Evolutionary conservation across 2,329 filamentous ascomycete species (phyloP).

Genomic region (Venturia carpophila): DNA sequence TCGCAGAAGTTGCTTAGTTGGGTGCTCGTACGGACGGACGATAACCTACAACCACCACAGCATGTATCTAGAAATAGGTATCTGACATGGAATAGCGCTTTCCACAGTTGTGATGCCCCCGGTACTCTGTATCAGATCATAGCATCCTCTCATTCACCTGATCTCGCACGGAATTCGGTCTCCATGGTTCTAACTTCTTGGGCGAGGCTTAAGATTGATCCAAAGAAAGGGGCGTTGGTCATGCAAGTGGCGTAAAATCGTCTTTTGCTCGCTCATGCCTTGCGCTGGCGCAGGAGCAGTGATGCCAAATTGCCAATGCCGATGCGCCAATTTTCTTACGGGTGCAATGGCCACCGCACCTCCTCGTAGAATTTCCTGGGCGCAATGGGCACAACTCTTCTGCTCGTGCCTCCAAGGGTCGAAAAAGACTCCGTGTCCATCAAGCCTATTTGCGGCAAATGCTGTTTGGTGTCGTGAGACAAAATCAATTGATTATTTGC

Average conservation of each 20-base stretch:
- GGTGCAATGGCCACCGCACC: not conserved
- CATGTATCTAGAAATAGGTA: not conserved
- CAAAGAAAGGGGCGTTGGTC: not conserved
- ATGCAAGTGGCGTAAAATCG: too few relatives aligned
- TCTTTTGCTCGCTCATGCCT: too few relatives aligned
- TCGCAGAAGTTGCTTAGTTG: not conserved
- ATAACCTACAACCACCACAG: not conserved
- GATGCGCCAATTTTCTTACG: not conserved
- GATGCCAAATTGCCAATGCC: too few relatives aligned
- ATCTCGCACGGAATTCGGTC: not conserved
- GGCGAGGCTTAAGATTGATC: not conserved
- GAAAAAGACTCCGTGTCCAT: not conserved
- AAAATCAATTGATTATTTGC: not conserved
- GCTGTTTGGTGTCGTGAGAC: not conserved
- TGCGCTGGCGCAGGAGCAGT: not conserved
- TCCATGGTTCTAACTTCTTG: not conserved
- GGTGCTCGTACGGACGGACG: not conserved
- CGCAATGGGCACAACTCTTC: too few relatives aligned
- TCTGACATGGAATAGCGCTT: not conserved
- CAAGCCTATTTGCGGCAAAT: slow-evolving; percentile 5
- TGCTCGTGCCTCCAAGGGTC: too few relatives aligned
- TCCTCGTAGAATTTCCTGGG: not conserved
- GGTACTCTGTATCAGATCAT: not conserved
- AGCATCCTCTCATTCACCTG: not conserved
- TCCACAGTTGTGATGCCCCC: not conserved